Percentiles rank a stretch among this genome's conserved stretches.
Evolutionary conservation across 345 rosid genomes (phyloP).

Genomic region (Gynandropsis gynandra): DNA sequence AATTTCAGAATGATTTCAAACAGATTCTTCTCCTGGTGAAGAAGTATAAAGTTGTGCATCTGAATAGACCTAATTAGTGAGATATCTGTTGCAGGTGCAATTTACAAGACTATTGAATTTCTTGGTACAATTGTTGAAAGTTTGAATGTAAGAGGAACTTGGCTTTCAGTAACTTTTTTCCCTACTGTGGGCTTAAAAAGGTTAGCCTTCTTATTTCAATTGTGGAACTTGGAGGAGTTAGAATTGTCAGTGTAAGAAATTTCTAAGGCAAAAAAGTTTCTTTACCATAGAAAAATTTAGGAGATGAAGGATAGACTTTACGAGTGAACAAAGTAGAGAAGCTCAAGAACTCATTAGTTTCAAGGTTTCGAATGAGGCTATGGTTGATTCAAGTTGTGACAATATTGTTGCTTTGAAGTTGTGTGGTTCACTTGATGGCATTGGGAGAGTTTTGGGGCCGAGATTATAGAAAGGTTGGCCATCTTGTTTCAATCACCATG

Average conservation of each 20-base stretch:
- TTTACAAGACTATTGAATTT: slow-evolving; percentile 50
- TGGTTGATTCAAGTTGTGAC: no score
- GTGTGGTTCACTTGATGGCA: slow-evolving; percentile 67
- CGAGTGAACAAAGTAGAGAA: slow-evolving; percentile 50
- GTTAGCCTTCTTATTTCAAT: no score
- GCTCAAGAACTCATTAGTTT: slow-evolving; percentile 41
- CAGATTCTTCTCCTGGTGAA: no score
- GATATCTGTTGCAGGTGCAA: slow-evolving; percentile 52
- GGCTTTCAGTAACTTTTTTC: no score
- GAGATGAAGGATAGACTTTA: slow-evolving; percentile 50
- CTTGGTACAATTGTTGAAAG: slow-evolving; percentile 47
- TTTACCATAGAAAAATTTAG: slow-evolving; percentile 37
- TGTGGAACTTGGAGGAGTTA: no score
- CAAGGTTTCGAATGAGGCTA: slow-evolving; percentile 72
- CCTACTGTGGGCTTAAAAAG: no score
- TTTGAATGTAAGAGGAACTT: slow-evolving; percentile 38
- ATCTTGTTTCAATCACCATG: no score
- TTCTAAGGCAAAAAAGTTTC: slow-evolving; percentile 39
- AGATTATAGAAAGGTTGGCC: slow-evolving; percentile 75
- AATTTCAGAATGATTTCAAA: no score
- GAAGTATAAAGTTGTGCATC: no score
- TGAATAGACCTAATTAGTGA: slow-evolving; percentile 46
- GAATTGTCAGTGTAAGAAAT: no score
- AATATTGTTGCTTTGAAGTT: slow-evolving; percentile 58
- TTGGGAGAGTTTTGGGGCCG: slow-evolving; percentile 82